Percentiles rank a stretch among this genome's conserved stretches.
Conservation (phyloP, 1,139 yeast genomes). For the Chernovozyma aurita region DNA sequence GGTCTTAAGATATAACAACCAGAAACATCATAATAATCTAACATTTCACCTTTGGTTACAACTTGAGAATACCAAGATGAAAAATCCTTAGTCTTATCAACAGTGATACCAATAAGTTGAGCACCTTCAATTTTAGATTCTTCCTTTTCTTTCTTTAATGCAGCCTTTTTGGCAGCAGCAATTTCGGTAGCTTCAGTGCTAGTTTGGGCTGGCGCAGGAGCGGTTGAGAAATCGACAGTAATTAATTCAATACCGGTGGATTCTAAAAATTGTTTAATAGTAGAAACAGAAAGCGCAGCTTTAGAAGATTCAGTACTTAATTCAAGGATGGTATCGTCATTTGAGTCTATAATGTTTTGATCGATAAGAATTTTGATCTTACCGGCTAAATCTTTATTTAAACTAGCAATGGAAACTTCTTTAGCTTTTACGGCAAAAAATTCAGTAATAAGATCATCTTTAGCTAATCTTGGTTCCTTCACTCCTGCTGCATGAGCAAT, state of each 20-base stretch:
- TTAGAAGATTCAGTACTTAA: slow-evolving; percentile 57
- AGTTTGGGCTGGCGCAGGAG: slow-evolving; percentile 34
- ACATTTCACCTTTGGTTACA: slow-evolving; percentile 93
- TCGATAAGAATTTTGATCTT: slow-evolving; percentile 70
- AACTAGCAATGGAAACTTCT: slow-evolving; percentile 61
- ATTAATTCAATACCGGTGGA: slow-evolving; percentile 54
- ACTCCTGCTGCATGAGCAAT: slow-evolving; percentile 67
- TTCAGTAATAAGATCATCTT: slow-evolving; percentile 68
- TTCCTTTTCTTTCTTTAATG: slow-evolving; percentile 31
- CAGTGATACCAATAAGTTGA: slow-evolving; percentile 92
- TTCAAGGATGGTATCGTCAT: slow-evolving; percentile 42
- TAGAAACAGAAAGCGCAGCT: slow-evolving; percentile 51
- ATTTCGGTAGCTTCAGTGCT: slow-evolving; percentile 22
- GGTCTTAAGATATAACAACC: slow-evolving; percentile 99
- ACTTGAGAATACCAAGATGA: slow-evolving; percentile 98
- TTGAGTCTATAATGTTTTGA: slow-evolving; percentile 39
- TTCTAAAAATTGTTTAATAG: slow-evolving; percentile 48
- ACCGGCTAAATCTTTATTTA: slow-evolving; percentile 50
- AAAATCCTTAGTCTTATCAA: slow-evolving; percentile 86
- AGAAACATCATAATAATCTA: slow-evolving; percentile 96
- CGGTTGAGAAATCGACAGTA: slow-evolving; percentile 56
- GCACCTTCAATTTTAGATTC: slow-evolving; percentile 76
- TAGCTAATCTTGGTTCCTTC: slow-evolving; percentile 86
- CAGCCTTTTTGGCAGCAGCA: slow-evolving; percentile 21
- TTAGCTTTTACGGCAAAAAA: slow-evolving; percentile 63